A percentile compares a stretch with the other conserved stretches of the same genome.
phyloP scores from a whole-genome alignment of 2,329 filamentous ascomycete species.

The Fusarium nygamai region DNA sequence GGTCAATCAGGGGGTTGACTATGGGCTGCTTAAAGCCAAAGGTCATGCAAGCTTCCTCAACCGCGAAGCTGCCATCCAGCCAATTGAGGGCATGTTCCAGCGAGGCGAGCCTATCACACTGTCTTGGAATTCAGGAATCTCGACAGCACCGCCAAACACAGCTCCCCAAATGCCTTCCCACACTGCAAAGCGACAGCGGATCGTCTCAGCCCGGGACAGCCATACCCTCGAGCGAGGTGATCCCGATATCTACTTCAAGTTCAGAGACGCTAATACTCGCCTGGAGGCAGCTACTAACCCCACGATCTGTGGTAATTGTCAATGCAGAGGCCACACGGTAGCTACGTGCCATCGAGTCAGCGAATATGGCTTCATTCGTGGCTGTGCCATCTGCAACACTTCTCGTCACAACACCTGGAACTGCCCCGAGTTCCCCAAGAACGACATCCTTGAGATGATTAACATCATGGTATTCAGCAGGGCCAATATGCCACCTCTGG shows the following conservation, averaged over 20 bases:
- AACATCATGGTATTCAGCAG: neutral
- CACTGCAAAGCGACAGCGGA: neutral
- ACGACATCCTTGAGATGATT: neutral
- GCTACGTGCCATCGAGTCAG: neutral
- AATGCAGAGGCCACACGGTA: neutral
- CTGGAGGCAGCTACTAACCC: neutral
- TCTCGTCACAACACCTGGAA: neutral
- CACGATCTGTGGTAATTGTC: neutral
- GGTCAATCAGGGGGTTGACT: neutral
- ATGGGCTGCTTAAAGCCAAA: neutral
- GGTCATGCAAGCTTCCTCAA: neutral
- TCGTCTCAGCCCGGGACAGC: neutral
- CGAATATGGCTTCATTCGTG: neutral
- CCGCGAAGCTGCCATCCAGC: neutral
- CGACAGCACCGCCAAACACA: neutral
- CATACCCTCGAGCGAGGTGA: neutral
- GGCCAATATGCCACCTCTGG: neutral
- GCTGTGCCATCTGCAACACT: neutral
- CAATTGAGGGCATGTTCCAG: neutral
- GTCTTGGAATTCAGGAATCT: neutral
- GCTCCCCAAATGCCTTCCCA: neutral
- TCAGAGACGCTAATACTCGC: neutral
- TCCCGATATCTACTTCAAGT: neutral
- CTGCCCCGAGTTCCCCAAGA: neutral
- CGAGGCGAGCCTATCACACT: neutral